Percentiles rank a stretch among this genome's conserved stretches.
These are phyloP conservation scores for Serendipita vermifera DNA, from an alignment of 768 basidiomycete species.

Conservation along the genomic window DNA sequence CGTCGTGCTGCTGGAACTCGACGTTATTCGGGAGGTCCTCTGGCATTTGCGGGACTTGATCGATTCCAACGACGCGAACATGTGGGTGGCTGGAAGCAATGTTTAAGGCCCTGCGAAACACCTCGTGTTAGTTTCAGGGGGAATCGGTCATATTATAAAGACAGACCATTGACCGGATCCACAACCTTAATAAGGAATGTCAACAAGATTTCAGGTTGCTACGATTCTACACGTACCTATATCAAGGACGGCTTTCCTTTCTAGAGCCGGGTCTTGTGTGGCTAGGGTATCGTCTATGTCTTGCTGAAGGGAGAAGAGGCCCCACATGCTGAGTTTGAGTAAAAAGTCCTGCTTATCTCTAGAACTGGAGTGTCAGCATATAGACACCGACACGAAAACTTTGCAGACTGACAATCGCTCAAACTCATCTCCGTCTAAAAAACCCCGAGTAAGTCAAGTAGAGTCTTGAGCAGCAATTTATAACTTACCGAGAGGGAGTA, in stretches of 20 bases:
- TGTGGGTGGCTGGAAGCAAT: neutral
- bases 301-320: neutral
- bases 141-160: neutral
- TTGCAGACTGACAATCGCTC: neutral
- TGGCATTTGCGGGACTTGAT: neutral
- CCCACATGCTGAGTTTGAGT: neutral
- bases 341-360: neutral
- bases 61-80: neutral
- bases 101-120: neutral
- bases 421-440: neutral
- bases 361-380: neutral
- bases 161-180: neutral
- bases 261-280: neutral
- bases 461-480: neutral
- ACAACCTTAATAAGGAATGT: neutral
- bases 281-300: neutral
- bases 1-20: neutral
- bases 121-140: neutral
- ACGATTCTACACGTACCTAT: neutral
- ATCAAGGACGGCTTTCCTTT: neutral
- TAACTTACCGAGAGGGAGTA: neutral
- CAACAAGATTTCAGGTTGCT: neutral
- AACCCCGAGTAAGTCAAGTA: neutral
- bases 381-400: neutral
- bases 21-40: neutral